Base-by-base conservation (phyloP, 129 eudicot genomes). In the Tanacetum coccineum region DNA sequence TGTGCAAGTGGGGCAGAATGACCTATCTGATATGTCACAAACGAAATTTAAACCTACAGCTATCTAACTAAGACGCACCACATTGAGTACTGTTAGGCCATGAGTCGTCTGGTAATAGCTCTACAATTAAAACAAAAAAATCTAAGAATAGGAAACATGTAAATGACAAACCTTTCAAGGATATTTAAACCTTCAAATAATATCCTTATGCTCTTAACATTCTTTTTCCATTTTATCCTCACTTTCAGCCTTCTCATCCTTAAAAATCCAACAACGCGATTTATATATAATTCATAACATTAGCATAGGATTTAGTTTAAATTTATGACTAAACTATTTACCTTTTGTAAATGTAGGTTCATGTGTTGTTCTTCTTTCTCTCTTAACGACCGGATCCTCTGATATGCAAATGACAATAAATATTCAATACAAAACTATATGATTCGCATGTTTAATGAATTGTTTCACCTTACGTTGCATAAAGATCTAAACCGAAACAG, bases 331-430 rank as follows among this genome's bases (percentile, higher is more conserved):
- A 66, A 48, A 3, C 42, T 51, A 36, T 42, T 36, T 3, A 15
- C 62, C 62, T 57, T 2, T 25, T 22, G 17, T 13, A 57, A 1
- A 57, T 22, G 3, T n/a, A 7, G 54, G 57, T 40, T 73, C 21
- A 64, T n/a, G 54, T 64, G 10, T 9, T 51, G 44, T n/a, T 72
- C 46, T 25, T 63, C 71, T 4, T 64, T 54, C 46, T 73, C 77
- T 72, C 77, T 73, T 20, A 73, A 64, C 14, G 77, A 71, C 15
- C 71, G 58, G 5, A 73, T 73, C 45, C 65, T 63, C 77, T 73
- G 52, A 53, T 51, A 40, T 26, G 44, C 13, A 65, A 63, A 26
- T 32, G 3, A 36, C 20, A 21, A 71, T 1, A 8, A 20, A 13
- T 11, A 40, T 62, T 53, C 56, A 52, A 72, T 39, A 3, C 42